These are phyloP conservation scores for Aspergillus fumigatiaffinis DNA, from an alignment of 2,329 filamentous ascomycete species.

Conservation along the genomic window DNA sequence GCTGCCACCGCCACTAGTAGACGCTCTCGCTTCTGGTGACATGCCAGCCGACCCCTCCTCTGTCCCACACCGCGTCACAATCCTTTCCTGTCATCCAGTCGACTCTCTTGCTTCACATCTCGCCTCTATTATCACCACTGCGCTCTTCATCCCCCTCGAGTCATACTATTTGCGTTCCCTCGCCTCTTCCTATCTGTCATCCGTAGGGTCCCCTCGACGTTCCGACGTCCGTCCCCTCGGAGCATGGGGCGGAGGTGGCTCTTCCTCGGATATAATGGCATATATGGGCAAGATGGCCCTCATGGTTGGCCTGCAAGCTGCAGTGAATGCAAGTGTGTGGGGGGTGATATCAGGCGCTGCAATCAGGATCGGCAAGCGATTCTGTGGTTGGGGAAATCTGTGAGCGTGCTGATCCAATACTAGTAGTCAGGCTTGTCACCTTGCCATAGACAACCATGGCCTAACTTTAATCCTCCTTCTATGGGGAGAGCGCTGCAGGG, in stretches of 20 bases:
- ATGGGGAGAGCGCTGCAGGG: neutral
- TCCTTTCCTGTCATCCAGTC: slow-evolving; percentile 40
- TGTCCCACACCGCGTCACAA: slow-evolving; percentile 37
- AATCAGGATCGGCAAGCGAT: slow-evolving; percentile 36
- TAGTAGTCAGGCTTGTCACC: neutral
- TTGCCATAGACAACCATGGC: neutral
- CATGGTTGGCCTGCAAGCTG: slow-evolving; percentile 35
- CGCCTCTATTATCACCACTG: slow-evolving; percentile 32
- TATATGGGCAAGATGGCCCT: slow-evolving; percentile 37
- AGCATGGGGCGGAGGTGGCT: slow-evolving; percentile 34
- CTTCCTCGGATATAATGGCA: slow-evolving; percentile 24
- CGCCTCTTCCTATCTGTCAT: slow-evolving; percentile 33
- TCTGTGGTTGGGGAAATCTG: slow-evolving; percentile 38
- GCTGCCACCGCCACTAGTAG: slow-evolving; percentile 15
- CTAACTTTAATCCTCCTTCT: neutral
- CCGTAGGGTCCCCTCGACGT: slow-evolving; percentile 19
- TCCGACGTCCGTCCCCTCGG: slow-evolving; percentile 30
- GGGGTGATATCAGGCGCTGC: slow-evolving; percentile 35
- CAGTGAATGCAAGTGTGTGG: slow-evolving; percentile 36
- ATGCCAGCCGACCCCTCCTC: slow-evolving; percentile 7
- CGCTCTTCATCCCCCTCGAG: slow-evolving; percentile 40
- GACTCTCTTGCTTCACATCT: slow-evolving; percentile 42
- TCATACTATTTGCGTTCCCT: slow-evolving; percentile 39
- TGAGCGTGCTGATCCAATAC: slow-evolving; percentile 4
- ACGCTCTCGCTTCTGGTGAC: slow-evolving; percentile 15